Conservation (phyloP, 345 rosid species). For the Eucalyptus dawsonii region DNA sequence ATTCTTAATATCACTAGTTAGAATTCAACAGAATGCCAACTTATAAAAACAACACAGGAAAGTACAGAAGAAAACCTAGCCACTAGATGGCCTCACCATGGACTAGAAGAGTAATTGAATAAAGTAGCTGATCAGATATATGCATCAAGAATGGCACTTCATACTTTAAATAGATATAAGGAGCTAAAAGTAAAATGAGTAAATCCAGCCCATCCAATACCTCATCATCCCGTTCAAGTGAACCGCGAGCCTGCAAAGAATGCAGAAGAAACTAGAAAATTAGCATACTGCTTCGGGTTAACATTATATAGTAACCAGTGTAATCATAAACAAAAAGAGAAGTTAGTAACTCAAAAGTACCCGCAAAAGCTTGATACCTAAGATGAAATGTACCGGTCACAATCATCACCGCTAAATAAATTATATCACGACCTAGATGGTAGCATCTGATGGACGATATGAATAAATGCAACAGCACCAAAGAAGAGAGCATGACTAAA, state of each 20-base stretch:
- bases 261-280: neutral
- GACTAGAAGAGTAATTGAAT: neutral
- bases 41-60: neutral
- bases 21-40: neutral
- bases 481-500: neutral
- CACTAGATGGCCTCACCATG: neutral
- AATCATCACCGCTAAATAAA: neutral
- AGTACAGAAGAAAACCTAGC: neutral
- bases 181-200: neutral
- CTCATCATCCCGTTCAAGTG: conserved; percentile 92
- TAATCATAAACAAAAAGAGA: neutral
- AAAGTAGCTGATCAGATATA: neutral
- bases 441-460: neutral
- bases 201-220: conserved; percentile 16
- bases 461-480: neutral
- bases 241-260: conserved; percentile 55
- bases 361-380: neutral
- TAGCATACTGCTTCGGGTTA: neutral
- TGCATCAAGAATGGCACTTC: neutral
- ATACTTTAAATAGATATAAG: neutral
- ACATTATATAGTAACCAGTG: neutral
- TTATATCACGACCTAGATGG: neutral
- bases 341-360: neutral
- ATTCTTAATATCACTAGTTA: neutral
- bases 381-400: neutral